Base-by-base conservation (phyloP, 2,329 filamentous ascomycete species). In the Aspergillus aculeatus region DNA sequence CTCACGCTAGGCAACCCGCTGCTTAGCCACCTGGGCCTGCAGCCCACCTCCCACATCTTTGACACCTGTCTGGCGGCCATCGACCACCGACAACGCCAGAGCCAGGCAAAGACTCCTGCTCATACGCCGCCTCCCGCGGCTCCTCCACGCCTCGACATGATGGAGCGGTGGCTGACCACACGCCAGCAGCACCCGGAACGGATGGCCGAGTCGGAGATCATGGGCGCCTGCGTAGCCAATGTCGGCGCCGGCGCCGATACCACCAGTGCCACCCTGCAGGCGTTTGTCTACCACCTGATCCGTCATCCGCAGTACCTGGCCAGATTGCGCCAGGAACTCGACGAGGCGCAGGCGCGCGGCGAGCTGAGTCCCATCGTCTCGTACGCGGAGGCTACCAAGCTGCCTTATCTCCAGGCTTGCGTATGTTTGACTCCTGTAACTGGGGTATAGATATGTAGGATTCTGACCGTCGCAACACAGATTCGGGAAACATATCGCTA, bases 201-300 rank as follows among this genome's bases (percentile, higher is more conserved):
- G 1, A 29, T 29, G 26, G 26, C 26, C 7, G 26, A 29, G 7
- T 29, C 26, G 26, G 26, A 29, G 26, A 9, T 29, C 0, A 9
- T 29, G 26, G 26, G 26, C 9, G 26, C 26, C 26, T 29, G 26
- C 26, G 26, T 29, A 29, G 26, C 26, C 7, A 77, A 69, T 50
- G 61, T 78, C 3, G 75, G 75, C 3, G 76, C 76, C 5, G 77
- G 77, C 1, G 69, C 69, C 0, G 78, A 79, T 54, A 78, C 76
- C 2, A 71, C 74, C 10, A 73, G 70, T 49, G 69, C 73, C 0
- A 71, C 71, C 1, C 62, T 75, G 6, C 74, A 77, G 49, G 68
- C 69, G 1, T 70, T 78, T 21, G 61, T 77, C 23, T 78, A 79
- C 57, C 67, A 70, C 35, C 41, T 80, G 16, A 58, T 79, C 3